Conservation (phyloP, 345 rosid species). For the Aquilaria sinensis region DNA sequence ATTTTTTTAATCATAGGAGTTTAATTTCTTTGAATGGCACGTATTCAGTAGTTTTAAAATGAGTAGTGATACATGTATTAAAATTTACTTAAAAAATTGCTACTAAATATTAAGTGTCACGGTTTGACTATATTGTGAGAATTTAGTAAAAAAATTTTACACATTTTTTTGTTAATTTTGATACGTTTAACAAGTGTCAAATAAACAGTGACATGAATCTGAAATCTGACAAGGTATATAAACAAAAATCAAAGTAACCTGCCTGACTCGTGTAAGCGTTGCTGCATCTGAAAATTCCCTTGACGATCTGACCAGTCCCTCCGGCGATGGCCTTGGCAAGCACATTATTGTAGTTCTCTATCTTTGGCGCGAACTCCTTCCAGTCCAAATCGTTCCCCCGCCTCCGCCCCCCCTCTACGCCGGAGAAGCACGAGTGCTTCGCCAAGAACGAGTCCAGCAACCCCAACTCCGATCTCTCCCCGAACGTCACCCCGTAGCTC, state of each 20-base stretch:
- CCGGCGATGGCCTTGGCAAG: slow-evolving; percentile 87
- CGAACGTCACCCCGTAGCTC: slow-evolving; percentile 72
- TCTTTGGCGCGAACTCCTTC: slow-evolving; percentile 79
- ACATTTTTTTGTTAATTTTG: no score
- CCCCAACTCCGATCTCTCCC: slow-evolving; percentile 27
- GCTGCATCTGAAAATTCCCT: slow-evolving; percentile 70
- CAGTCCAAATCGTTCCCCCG: slow-evolving; percentile 40
- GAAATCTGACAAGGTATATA: neutral
- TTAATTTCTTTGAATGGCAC: no score
- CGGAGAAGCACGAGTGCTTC: slow-evolving; percentile 71
- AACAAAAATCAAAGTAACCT: neutral
- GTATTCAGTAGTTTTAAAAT: no score
- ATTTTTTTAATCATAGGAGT: no score
- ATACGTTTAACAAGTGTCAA: no score
- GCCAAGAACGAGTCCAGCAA: slow-evolving; percentile 54
- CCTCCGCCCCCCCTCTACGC: slow-evolving; percentile 17
- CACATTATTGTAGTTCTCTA: slow-evolving; percentile 66
- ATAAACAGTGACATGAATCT: no score
- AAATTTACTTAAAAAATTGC: no score
- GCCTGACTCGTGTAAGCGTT: slow-evolving; percentile 89
- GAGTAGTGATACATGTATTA: no score
- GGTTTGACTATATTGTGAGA: no score
- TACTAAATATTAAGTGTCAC: no score
- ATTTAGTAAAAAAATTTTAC: no score
- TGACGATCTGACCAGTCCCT: slow-evolving; percentile 91